Conservation (phyloP, 1,284 basidiomycete genomes). For the Apiotrichum brassicae region DNA sequence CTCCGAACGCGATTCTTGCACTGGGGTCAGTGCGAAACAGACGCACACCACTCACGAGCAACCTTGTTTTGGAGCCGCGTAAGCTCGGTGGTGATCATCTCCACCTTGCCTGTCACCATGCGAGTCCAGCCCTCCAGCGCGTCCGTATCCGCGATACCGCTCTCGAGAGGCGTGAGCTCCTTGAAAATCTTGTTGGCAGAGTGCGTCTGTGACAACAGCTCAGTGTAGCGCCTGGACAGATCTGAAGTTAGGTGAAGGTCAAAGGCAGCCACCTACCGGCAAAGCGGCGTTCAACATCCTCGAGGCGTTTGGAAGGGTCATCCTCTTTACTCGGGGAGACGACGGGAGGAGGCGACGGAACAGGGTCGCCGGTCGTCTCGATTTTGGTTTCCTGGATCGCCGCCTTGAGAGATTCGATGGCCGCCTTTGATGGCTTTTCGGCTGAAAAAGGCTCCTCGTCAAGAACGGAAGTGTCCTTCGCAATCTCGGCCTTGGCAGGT, state of each 20-base stretch:
- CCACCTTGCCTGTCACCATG: slow-evolving; percentile 60
- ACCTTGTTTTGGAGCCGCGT: slow-evolving; percentile 64
- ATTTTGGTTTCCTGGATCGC: not conserved
- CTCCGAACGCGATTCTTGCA: slow-evolving; percentile 72
- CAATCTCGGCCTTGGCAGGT: not conserved
- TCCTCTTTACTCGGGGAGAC: slow-evolving; percentile 7
- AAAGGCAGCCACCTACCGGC: slow-evolving; percentile 18
- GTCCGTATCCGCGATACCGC: slow-evolving; percentile 56
- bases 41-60: slow-evolving; percentile 53
- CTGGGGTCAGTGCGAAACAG: slow-evolving; percentile 47
- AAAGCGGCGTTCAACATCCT: slow-evolving; percentile 28
- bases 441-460: too few species aligned
- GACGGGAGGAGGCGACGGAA: not conserved
- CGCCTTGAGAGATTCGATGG: not conserved
- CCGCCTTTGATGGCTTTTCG: not conserved
- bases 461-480: too few species aligned
- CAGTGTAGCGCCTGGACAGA: slow-evolving; percentile 29
- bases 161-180: slow-evolving; percentile 67
- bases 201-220: slow-evolving; percentile 26
- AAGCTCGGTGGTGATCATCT: slow-evolving; percentile 61
- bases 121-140: slow-evolving; percentile 67
- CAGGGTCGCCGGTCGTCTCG: not conserved
- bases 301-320: slow-evolving; percentile 15
- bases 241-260: slow-evolving; percentile 22
- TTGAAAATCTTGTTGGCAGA: slow-evolving; percentile 64